These are phyloP conservation scores for Candida xiaguanensis DNA, from an alignment of 805 yeast genomes.

Conservation along the genomic window DNA sequence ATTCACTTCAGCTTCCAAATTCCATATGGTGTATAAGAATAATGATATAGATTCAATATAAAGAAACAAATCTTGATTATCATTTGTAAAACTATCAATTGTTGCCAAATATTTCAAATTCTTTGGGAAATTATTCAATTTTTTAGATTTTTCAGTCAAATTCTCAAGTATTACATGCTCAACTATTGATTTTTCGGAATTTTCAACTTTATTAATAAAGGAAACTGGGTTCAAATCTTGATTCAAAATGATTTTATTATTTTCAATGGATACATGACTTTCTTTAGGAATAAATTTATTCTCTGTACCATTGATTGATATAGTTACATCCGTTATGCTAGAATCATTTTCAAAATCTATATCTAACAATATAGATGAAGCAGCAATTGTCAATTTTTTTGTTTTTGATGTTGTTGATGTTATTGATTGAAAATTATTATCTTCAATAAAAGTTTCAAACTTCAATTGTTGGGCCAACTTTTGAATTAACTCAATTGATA, in stretches of 20 bases:
- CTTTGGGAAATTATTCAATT: slow-evolving; percentile 28
- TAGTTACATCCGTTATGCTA: slow-evolving; percentile 24
- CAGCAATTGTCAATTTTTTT: slow-evolving; percentile 40
- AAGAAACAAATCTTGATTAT: slow-evolving; percentile 25
- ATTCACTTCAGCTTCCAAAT: slow-evolving; percentile 18
- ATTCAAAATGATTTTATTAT: slow-evolving; percentile 4
- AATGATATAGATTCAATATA: slow-evolving; percentile 29
- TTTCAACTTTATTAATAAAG: slow-evolving; percentile 16
- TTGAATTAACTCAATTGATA: slow-evolving; percentile 36
- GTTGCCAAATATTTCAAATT: slow-evolving; percentile 35
- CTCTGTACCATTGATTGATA: slow-evolving; percentile 31
- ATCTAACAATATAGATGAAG: slow-evolving; percentile 36
- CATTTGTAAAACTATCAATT: slow-evolving; percentile 22
- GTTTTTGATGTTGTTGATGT: slow-evolving; percentile 11
- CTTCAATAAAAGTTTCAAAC: slow-evolving; percentile 38
- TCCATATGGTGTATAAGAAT: slow-evolving; percentile 23
- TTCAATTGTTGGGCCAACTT: slow-evolving; percentile 37
- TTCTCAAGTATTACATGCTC: slow-evolving; percentile 28
- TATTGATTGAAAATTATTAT: slow-evolving; percentile 15
- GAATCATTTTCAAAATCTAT: slow-evolving; percentile 30
- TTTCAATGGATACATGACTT: background rate
- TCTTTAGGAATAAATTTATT: slow-evolving; percentile 3
- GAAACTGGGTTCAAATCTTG: slow-evolving; percentile 12
- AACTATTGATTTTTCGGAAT: slow-evolving; percentile 15
- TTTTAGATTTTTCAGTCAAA: slow-evolving; percentile 13